Evolutionary conservation across 805 yeast species (phyloP).

Genomic region (Maudiozyma turicensis): DNA sequence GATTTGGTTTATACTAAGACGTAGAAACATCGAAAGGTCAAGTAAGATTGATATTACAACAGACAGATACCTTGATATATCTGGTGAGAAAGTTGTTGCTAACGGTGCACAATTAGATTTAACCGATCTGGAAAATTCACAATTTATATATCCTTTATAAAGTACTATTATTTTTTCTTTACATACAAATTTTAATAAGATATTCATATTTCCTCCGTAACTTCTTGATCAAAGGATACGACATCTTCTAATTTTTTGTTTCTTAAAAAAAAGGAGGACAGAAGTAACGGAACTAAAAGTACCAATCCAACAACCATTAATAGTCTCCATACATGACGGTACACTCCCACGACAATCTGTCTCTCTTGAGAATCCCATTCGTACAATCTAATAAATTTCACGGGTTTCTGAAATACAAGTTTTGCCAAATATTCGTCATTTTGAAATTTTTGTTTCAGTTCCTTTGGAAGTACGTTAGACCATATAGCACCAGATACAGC

Average conservation of each 20-base stretch:
- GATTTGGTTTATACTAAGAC: slow-evolving; percentile 36
- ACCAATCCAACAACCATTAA: slow-evolving; percentile 43
- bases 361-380: slow-evolving; percentile 52
- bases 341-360: slow-evolving; percentile 41
- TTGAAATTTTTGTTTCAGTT: slow-evolving; percentile 31
- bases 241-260: slow-evolving; percentile 35
- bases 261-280: slow-evolving; percentile 39
- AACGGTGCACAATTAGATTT: slow-evolving; percentile 37
- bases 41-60: slow-evolving; percentile 14
- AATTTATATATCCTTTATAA: slow-evolving; percentile 41
- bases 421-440: slow-evolving; percentile 29
- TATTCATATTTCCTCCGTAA: background rate
- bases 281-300: slow-evolving; percentile 43
- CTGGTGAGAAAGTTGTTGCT: slow-evolving; percentile 21
- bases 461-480: slow-evolving; percentile 34
- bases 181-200: background rate
- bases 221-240: slow-evolving; percentile 4
- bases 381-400: slow-evolving; percentile 35
- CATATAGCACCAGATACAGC: slow-evolving; percentile 62
- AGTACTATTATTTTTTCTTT: background rate
- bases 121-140: slow-evolving; percentile 44
- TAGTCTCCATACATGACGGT: slow-evolving; percentile 43
- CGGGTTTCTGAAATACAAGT: slow-evolving; percentile 41
- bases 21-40: slow-evolving; percentile 36
- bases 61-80: background rate